Percentiles rank a stretch among this genome's conserved stretches.
Conservation (phyloP, 345 rosid species). For the Salix arbutifolia region DNA sequence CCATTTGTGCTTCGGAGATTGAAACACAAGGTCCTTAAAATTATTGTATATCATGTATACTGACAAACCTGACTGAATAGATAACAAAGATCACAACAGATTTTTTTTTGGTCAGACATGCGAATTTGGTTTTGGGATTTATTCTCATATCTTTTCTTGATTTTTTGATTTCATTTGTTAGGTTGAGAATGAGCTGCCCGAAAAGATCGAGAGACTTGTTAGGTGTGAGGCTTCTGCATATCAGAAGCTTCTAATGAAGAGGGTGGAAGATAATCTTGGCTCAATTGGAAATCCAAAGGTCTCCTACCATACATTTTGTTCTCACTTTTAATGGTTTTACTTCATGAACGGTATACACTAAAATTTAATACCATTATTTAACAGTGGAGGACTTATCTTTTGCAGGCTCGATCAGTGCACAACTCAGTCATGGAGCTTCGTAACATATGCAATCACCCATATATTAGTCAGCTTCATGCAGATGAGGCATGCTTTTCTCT, state of each 20-base stretch:
- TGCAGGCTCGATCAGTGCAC: constrained; percentile 80
- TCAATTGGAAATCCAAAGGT: constrained; percentile 84
- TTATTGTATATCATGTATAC: not conserved
- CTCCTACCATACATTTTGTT: not conserved
- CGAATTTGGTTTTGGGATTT: not conserved
- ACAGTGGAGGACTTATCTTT: constrained; percentile 6
- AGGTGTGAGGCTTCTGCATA: constrained; percentile 94
- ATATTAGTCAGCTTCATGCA: constrained; percentile 88
- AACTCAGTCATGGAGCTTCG: constrained; percentile 96
- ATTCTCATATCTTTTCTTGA: constrained; percentile 8
- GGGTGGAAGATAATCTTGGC: constrained; percentile 92
- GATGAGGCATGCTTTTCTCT: constrained; percentile 60
- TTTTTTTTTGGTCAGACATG: not conserved
- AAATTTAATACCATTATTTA: not conserved
- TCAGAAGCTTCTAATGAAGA: constrained; percentile 88
- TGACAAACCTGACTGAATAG: not conserved
- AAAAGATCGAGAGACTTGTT: constrained; percentile 86
- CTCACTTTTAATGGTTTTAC: not conserved
- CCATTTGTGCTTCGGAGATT: constrained; percentile 91
- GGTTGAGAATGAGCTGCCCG: constrained; percentile 91
- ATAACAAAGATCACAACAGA: not conserved
- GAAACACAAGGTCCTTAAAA: constrained; percentile 76
- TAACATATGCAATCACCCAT: constrained; percentile 93
- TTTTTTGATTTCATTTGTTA: constrained; percentile 26
- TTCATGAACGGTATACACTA: not conserved